These are phyloP conservation scores for Cutaneotrichosporon sp. DNA, from an alignment of 1,284 basidiomycete species.

Conservation along the genomic window DNA sequence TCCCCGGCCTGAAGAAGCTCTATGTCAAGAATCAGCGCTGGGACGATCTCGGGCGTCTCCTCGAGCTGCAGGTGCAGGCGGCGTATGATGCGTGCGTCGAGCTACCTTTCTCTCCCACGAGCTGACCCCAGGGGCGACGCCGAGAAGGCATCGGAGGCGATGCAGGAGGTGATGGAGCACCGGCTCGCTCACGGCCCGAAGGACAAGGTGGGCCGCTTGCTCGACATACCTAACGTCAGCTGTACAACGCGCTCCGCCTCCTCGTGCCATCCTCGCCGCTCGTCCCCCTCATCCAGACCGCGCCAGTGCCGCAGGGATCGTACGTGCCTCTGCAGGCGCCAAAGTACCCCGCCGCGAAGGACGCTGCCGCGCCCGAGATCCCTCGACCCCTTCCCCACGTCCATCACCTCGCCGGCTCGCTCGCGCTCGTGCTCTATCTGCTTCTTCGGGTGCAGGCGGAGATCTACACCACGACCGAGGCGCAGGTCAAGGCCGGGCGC, in stretches of 20 bases:
- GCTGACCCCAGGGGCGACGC: conserved; percentile 65
- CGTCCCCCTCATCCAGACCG: conserved; percentile 64
- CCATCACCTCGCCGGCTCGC: conserved; percentile 55
- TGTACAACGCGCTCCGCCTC: conserved; percentile 67
- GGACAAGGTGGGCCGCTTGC: conserved; percentile 57
- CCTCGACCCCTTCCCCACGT: conserved; percentile 52
- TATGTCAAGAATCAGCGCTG: conserved; percentile 67
- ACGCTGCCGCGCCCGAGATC: conserved; percentile 53
- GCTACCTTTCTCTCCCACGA: neutral
- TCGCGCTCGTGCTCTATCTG: conserved; percentile 54
- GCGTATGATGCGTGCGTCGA: conserved; percentile 62
- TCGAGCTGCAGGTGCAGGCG: conserved; percentile 61
- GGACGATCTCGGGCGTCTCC: conserved; percentile 62
- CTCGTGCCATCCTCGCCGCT: conserved; percentile 75
- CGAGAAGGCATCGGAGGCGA: conserved; percentile 71
- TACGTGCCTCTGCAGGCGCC: conserved; percentile 48
- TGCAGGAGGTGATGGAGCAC: conserved; percentile 74
- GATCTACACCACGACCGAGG: conserved; percentile 63
- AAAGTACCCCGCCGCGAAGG: conserved; percentile 69
- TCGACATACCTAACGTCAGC: conserved; percentile 54
- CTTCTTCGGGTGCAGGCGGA: conserved; percentile 60
- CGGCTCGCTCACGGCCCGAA: conserved; percentile 64
- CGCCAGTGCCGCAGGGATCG: conserved; percentile 61
- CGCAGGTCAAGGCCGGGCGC: conserved; percentile 70
- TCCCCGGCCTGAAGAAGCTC: conserved; percentile 69